A percentile compares a stretch with the other conserved stretches of the same genome.
Conservation (phyloP, 2,329 filamentous ascomycete genomes). For the Hypoxylon sp. region DNA sequence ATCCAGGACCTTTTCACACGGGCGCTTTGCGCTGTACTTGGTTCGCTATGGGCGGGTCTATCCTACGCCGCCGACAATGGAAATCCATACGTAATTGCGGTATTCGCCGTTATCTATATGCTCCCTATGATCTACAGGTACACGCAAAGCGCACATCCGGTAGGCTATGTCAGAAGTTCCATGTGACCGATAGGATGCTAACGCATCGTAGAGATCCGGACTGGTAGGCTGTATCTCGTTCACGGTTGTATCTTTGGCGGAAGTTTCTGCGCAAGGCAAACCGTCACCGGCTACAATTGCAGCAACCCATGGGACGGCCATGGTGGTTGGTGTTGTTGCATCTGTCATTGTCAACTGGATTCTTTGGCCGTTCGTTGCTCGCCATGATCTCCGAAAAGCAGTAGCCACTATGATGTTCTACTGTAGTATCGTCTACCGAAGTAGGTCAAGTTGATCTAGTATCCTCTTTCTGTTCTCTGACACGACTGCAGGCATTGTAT, state of each 20-base stretch:
- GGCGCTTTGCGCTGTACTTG: slow-evolving; percentile 62
- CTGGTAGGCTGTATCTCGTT: slow-evolving; percentile 70
- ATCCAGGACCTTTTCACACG: slow-evolving; percentile 68
- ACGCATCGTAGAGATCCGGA: slow-evolving; percentile 62
- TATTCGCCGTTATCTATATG: slow-evolving; percentile 68
- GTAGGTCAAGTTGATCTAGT: slow-evolving; percentile 48
- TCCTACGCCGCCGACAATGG: slow-evolving; percentile 64
- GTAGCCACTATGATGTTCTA: slow-evolving; percentile 69
- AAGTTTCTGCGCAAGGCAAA: slow-evolving; percentile 51
- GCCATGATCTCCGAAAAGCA: slow-evolving; percentile 68
- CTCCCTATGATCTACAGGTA: slow-evolving; percentile 70
- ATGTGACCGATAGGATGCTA: neutral
- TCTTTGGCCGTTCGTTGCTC: slow-evolving; percentile 71
- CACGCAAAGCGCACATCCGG: slow-evolving; percentile 66
- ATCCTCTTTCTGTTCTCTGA: slow-evolving; percentile 5
- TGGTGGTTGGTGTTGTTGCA: slow-evolving; percentile 66
- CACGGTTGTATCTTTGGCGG: slow-evolving; percentile 63
- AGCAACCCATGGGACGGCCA: slow-evolving; percentile 62
- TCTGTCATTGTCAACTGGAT: slow-evolving; percentile 70
- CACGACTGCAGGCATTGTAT: slow-evolving; percentile 58
- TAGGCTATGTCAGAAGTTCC: slow-evolving; percentile 45
- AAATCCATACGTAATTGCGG: slow-evolving; percentile 67
- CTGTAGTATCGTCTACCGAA: slow-evolving; percentile 68
- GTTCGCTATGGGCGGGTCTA: slow-evolving; percentile 67
- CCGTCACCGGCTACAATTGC: slow-evolving; percentile 57